Percentiles rank a stretch among this genome's conserved stretches.
phyloP scores from a whole-genome alignment of 2,329 filamentous ascomycete species.

The Fusarium temperatum region DNA sequence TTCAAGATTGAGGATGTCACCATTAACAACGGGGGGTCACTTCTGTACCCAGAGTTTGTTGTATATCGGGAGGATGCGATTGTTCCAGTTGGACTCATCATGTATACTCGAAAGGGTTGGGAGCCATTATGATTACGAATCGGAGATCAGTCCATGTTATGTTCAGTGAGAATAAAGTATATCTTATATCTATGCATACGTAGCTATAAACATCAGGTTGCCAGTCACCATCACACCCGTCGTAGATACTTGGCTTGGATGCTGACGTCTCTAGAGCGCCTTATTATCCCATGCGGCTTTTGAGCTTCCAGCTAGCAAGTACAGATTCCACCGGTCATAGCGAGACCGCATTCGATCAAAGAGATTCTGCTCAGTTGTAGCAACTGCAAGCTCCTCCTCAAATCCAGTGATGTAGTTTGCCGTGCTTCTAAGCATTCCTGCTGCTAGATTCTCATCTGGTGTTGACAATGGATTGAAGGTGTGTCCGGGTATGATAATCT shows the following conservation, averaged over 20 bases:
- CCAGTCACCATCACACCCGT: accelerated
- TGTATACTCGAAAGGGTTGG: neutral
- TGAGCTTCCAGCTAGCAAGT: neutral
- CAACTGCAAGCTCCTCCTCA: neutral
- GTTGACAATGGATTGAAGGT: neutral
- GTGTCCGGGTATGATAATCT: neutral
- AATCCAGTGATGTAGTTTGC: neutral
- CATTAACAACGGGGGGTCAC: neutral
- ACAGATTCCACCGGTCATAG: neutral
- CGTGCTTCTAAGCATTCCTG: neutral
- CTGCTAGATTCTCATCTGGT: neutral
- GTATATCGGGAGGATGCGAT: neutral
- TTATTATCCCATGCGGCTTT: neutral
- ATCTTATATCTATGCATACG: no score
- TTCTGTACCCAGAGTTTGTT: neutral
- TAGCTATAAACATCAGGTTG: no score
- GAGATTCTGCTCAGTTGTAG: neutral
- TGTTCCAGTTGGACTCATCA: neutral
- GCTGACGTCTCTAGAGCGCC: no score
- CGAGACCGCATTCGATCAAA: neutral
- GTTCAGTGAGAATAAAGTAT: accelerated
- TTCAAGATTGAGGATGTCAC: neutral
- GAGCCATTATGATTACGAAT: neutral
- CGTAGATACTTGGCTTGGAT: no score
- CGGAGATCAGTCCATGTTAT: accelerated